Base-by-base conservation (phyloP, 1,139 yeast genomes). In the Pichia sp. region DNA sequence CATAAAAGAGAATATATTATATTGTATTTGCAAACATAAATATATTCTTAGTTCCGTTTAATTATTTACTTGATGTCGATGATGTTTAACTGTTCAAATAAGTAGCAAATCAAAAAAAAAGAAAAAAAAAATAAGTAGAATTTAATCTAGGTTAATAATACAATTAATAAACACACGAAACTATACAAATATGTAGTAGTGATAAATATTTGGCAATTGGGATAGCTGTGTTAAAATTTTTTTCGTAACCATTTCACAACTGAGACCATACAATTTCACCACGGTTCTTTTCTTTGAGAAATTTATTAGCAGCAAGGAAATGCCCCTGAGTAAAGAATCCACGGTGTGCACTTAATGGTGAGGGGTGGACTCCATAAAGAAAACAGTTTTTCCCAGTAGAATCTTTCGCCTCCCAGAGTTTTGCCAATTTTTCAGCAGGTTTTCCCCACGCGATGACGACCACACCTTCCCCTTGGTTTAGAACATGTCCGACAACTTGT, bases 371-470 rank as follows among this genome's bases (percentile, higher is more conserved):
- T 0, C 91, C 76, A 56, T 76, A 77, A 45, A 93, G 70, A 0
- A 33, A 19, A 6, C 36, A 30, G 16, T 33, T 42, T 28, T 11
- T 33, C 6, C 19, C 9, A 4, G 19, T 19, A 4, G 16, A 22
- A 16, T 25, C 41, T 11, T 45, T 16, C 5, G n/a, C 31, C 14
- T 36, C 36, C 14, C 22, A 36, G 27, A 22, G 22, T 18, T 29
- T 42, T n/a, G 18, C 52, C 25, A 54, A 72, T 56, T 81, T 84
- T 50, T 84, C 90, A 0, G 99, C 99, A 2, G 97, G 96, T 10
- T 80, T 72, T 0, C 99, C 99, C 99, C 99, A 95, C 0, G 96
- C 87, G 73, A 93, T 72, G 33, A 93, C 77, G 5, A 85, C 95
- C 43, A 90, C 75, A 7, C 91, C 91, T 44, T 68, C 58, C 2